Evolutionary conservation across 31 red algal species (phyloP).

Genomic region (Odonthalia washingtoniensis): DNA sequence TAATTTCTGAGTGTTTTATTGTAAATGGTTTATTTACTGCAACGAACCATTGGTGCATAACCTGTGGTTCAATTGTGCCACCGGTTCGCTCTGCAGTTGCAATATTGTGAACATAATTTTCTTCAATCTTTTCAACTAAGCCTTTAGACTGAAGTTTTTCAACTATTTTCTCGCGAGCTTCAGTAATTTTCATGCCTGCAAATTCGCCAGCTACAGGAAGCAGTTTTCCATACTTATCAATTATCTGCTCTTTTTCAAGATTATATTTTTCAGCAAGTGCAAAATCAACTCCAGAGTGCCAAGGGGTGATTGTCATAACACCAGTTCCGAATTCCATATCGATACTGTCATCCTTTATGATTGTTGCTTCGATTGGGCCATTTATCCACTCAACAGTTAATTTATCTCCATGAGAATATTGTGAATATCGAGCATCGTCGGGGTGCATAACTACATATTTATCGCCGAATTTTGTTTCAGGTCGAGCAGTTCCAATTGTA

Average conservation of each 20-base stretch:
- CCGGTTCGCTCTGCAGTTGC: conserved; percentile 94
- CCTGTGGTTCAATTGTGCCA: conserved; percentile 95
- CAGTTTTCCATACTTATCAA: conserved; percentile 93
- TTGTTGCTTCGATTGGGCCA: conserved; percentile 70
- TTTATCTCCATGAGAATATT: conserved; percentile 66
- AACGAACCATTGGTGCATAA: conserved; percentile 98
- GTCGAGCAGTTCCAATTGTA: conserved; percentile 90
- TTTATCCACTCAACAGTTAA: conserved; percentile 72
- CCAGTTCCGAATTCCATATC: conserved; percentile 98
- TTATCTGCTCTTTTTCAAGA: conserved; percentile 83
- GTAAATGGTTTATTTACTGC: conserved; percentile 54
- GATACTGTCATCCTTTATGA: conserved; percentile 92
- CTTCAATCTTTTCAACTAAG: conserved; percentile 77
- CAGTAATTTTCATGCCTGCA: conserved; percentile 87
- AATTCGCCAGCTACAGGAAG: conserved; percentile 73
- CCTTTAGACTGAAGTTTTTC: conserved; percentile 69
- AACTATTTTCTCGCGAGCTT: conserved; percentile 82
- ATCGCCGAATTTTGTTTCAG: conserved; percentile 98
- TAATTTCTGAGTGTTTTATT: no score
- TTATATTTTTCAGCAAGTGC: conserved; percentile 90
- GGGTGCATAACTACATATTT: conserved; percentile 95
- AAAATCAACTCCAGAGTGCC: conserved; percentile 92
- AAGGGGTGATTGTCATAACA: conserved; percentile 97
- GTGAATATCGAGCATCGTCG: conserved; percentile 76
- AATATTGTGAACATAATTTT: conserved; percentile 76